Evolutionary conservation across 768 basidiomycete species (phyloP), one percentile per base, ranked within the genome.

Genomic region (Lanmaoa rubissima): DNA sequence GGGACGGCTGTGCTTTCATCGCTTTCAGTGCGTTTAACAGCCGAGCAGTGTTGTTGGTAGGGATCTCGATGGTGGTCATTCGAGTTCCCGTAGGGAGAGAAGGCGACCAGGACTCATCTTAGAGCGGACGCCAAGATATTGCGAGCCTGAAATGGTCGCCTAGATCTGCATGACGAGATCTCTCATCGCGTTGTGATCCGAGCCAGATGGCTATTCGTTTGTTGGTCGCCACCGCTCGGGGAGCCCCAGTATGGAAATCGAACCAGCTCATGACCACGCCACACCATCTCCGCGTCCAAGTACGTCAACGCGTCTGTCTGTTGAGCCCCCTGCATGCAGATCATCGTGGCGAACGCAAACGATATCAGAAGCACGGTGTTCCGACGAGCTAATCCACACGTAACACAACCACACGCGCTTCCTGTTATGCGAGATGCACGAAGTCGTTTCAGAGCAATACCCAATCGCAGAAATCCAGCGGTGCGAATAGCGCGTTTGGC

Each of bases 181-280:
- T 49, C 39, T 4, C 38, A 13, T 17, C 21, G 21, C 0, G 17
- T 5, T 38, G 14, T 49, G 35, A 39, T 49, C 53, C 47, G 53
- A 34, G 39, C 7, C 34, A 14, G 16, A 26, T 48, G 47, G 47
- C 47, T 35, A n/a, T 46, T 44, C 28, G 38, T 17, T 17, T 9
- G 8, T 19, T 28, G n/a, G 34, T 21, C 13, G 17, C 34, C 24
- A 47, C 26, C 12, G 21, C 21, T 24, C 39, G 44, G 53, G 8
- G 35, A 36, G 13, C 5, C 50, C 42, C 1, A 26, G 7, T 54
- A 26, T 45, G 40, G 66, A 40, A 62, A 53, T 12, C 46, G 64
- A 66, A 53, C 66, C 46, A 19, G 66, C 24, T 65, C 59, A 28
- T 28, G 28, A 28, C 35, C 46, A 24, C n/a, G 47, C 47, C 51